phyloP scores from a whole-genome alignment of 495 filamentous ascomycete genomes.

The Achaetomiella virescens region DNA sequence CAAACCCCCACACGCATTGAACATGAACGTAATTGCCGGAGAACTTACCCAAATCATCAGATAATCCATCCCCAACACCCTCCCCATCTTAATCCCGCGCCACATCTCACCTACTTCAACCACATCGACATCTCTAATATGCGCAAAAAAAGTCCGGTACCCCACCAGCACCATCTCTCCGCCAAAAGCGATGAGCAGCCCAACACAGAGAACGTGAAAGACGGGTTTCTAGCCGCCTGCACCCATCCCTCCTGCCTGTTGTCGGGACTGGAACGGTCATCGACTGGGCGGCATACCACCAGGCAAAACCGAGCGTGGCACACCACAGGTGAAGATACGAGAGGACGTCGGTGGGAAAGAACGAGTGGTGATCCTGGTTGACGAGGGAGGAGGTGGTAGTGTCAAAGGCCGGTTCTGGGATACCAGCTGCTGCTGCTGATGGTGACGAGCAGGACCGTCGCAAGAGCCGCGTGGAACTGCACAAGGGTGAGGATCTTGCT shows the following conservation, averaged over 20 bases:
- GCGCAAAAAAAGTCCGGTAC: not conserved
- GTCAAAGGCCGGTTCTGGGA: not conserved
- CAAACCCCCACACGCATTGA: no score
- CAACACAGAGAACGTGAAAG: conserved; percentile 1
- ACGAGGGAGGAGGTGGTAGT: not conserved
- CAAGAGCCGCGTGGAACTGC: conserved; percentile 1
- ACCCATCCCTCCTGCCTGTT: not conserved
- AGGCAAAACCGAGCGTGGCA: conserved; percentile 4
- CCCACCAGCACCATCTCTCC: not conserved
- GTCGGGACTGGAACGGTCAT: not conserved
- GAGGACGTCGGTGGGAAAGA: not conserved
- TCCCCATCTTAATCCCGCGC: not conserved
- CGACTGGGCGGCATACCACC: conserved; percentile 4
- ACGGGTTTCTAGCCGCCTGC: conserved; percentile 7
- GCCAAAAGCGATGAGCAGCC: not conserved
- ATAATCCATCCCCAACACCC: not conserved
- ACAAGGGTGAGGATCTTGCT: not conserved
- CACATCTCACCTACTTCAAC: not conserved
- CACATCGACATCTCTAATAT: not conserved
- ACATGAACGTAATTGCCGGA: no score
- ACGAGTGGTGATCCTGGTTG: not conserved
- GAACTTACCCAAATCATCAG: no score
- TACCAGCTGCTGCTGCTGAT: not conserved
- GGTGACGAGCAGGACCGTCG: not conserved
- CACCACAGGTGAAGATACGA: conserved; percentile 4